Conservation (phyloP, 139 green algal genomes). For the Trebouxia sp. region DNA sequence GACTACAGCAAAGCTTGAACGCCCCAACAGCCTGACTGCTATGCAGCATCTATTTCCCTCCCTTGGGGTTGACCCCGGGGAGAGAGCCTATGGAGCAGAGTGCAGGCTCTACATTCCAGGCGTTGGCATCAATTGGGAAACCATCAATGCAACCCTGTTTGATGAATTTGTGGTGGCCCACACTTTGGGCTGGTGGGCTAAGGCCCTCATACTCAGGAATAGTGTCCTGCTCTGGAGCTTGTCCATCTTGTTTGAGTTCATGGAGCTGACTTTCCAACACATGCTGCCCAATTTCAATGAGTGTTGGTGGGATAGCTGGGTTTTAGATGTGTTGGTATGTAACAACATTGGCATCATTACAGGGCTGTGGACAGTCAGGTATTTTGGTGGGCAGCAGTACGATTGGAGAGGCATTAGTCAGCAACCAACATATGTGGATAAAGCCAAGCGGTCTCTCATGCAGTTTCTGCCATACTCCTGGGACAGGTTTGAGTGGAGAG, state of each 20-base stretch:
- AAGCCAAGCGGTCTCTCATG: conserved; percentile 55
- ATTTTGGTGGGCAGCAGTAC: conserved; percentile 46
- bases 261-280: conserved; percentile 77
- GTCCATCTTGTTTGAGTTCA: conserved; percentile 67
- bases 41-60: conserved; percentile 77
- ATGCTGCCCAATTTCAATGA: conserved; percentile 97
- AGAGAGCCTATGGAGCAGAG: conserved; percentile 77
- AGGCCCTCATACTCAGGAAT: conserved; percentile 84
- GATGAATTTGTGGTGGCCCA: conserved; percentile 95
- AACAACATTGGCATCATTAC: conserved; percentile 76
- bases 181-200: conserved; percentile 74
- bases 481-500: conserved; percentile 68
- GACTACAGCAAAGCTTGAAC: neutral
- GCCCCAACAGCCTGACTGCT: neutral
- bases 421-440: conserved; percentile 60
- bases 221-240: conserved; percentile 67
- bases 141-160: conserved; percentile 73
- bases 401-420: conserved; percentile 70
- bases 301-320: conserved; percentile 93
- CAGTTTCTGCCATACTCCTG: conserved; percentile 84
- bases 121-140: conserved; percentile 59
- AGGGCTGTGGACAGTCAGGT: conserved; percentile 34
- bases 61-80: conserved; percentile 73
- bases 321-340: conserved; percentile 88
- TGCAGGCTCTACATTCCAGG: conserved; percentile 77